Evolutionary conservation across 129 eudicot genomes (phyloP).

Genomic region (Heracleum sosnowskyi): DNA sequence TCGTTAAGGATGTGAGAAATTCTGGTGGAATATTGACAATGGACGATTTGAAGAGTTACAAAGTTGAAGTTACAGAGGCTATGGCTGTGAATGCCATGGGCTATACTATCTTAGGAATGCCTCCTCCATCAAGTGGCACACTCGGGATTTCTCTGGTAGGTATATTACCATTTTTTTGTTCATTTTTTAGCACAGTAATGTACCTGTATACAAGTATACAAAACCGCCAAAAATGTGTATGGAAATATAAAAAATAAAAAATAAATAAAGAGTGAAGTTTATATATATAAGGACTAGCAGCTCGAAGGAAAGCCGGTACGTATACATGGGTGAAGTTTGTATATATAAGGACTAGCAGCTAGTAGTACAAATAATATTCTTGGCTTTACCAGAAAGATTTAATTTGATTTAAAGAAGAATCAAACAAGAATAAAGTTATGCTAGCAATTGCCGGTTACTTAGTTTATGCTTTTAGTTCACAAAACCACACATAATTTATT

Average conservation of each 20-base stretch:
- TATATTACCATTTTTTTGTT: background rate
- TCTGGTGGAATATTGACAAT: slow-evolving; percentile 82
- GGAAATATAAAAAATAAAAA: slow-evolving; percentile 19
- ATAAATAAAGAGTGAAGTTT: slow-evolving; percentile 28
- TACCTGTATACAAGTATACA: background rate
- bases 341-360: background rate
- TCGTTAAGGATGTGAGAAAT: slow-evolving; percentile 60
- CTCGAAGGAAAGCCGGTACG: slow-evolving; percentile 83
- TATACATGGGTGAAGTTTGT: background rate
- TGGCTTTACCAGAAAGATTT: slow-evolving; percentile 44
- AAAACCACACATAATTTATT: background rate
- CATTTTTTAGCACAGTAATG: background rate
- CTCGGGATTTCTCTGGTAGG: slow-evolving; percentile 79
- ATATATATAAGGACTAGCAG: slow-evolving; percentile 29
- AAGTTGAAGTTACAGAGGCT: slow-evolving; percentile 53
- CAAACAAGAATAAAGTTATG: slow-evolving; percentile 27
- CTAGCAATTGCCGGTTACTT: slow-evolving; percentile 10
- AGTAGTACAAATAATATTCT: slow-evolving; percentile 22
- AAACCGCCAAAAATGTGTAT: slow-evolving; percentile 27
- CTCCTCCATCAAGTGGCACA: slow-evolving; percentile 96
- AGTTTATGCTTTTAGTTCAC: background rate
- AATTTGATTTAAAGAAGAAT: slow-evolving; percentile 28
- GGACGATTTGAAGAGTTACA: slow-evolving; percentile 76
- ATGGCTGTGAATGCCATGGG: slow-evolving; percentile 68
- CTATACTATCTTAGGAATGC: slow-evolving; percentile 73